Evolutionary conservation across 805 yeast species (phyloP).

Genomic region (Hanseniaspora thailandica): DNA sequence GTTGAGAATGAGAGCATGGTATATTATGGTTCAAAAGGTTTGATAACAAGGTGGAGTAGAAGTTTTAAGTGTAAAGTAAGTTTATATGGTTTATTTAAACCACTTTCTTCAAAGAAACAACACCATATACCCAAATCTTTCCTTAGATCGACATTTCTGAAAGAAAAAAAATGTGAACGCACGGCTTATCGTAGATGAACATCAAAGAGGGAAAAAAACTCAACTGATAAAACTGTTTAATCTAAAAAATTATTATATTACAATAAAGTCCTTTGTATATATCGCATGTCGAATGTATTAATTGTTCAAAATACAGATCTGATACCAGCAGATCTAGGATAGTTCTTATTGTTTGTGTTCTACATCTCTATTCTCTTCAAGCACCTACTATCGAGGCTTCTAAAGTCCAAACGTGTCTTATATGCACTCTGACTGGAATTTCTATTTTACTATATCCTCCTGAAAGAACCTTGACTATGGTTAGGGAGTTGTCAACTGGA

Average conservation of each 20-base stretch:
- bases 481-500: conserved; percentile 20
- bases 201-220: no score
- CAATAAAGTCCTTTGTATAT: neutral
- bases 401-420: conserved; percentile 92
- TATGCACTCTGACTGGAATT: conserved; percentile 58
- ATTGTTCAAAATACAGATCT: neutral
- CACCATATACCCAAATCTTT: no score
- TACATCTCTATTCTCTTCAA: conserved; percentile 21
- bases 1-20: neutral
- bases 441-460: conserved; percentile 19
- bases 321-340: conserved; percentile 13
- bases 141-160: no score
- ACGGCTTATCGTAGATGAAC: neutral
- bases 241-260: no score
- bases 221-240: no score
- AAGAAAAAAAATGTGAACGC: no score
- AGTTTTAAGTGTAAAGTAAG: no score
- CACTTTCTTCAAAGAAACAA: no score
- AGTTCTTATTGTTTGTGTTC: neutral
- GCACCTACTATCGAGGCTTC: conserved; percentile 86
- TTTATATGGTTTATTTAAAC: no score
- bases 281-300: neutral
- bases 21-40: no score
- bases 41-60: no score
- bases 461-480: conserved; percentile 8